phyloP scores from a whole-genome alignment of 768 basidiomycete species.

The Melanogaster broomeanus region DNA sequence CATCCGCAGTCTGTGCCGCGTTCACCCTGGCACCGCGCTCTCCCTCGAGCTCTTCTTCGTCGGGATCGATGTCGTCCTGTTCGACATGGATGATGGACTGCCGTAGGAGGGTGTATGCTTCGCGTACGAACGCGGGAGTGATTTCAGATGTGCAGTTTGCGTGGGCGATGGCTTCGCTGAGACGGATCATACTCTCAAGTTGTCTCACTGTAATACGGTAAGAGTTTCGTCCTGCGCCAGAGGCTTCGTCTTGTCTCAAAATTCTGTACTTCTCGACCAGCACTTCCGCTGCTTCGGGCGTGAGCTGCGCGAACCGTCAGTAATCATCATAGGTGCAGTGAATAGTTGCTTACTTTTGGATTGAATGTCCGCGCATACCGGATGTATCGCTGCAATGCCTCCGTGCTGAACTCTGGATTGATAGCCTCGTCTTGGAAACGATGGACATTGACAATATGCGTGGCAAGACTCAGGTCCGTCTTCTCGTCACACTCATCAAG shows the following conservation, averaged over 20 bases:
- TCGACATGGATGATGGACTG: conserved; percentile 99
- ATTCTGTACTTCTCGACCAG: conserved; percentile 95
- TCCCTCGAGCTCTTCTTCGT: conserved; percentile 79
- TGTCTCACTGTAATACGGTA: conserved; percentile 98
- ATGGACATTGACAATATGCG: conserved; percentile 97
- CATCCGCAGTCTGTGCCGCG: conserved; percentile 35
- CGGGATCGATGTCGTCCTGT: conserved; percentile 97
- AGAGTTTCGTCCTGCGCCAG: conserved; percentile 85
- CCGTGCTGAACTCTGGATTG: conserved; percentile 95
- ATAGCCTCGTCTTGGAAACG: conserved; percentile 94
- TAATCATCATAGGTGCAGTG: not conserved
- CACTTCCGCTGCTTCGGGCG: conserved; percentile 88
- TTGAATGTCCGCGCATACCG: conserved; percentile 97
- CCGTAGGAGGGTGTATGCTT: conserved; percentile 89
- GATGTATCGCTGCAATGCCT: conserved; percentile 95
- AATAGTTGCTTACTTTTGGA: conserved; percentile 67
- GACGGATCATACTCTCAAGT: conserved; percentile 96
- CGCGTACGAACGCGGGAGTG: conserved; percentile 89
- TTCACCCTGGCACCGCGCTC: conserved; percentile 46
- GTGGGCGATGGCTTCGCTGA: conserved; percentile 95
- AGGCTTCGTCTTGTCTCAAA: conserved; percentile 89
- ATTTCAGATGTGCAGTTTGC: conserved; percentile 99
- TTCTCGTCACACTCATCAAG: conserved; percentile 95
- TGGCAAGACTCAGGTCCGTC: conserved; percentile 90
- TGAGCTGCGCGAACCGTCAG: conserved; percentile 58